Conservation (phyloP, 805 yeast genomes). For the Suhomyces canberraensis region DNA sequence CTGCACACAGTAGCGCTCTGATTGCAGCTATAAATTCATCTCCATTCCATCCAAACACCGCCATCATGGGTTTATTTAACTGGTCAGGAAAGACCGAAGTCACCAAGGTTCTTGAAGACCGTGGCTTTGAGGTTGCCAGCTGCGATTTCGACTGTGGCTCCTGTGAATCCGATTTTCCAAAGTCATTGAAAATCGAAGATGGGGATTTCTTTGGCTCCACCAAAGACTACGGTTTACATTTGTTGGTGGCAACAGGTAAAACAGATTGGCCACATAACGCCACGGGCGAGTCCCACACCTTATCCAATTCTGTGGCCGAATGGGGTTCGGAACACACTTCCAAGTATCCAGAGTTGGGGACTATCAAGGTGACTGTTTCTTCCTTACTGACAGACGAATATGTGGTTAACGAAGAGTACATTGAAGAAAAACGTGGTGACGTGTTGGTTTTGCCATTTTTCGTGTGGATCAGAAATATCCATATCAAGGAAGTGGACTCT, state of each 20-base stretch:
- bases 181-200: conserved; percentile 42
- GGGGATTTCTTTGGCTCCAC: conserved; percentile 57
- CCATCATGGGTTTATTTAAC: not conserved
- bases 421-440: conserved; percentile 49
- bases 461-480: conserved; percentile 59
- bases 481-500: conserved; percentile 37
- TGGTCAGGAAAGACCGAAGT: not conserved
- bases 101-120: conserved; percentile 3
- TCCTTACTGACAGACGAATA: conserved; percentile 48
- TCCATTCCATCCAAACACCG: too few relatives aligned
- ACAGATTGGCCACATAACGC: conserved; percentile 85
- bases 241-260: conserved; percentile 80
- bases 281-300: conserved; percentile 38
- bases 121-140: conserved; percentile 36
- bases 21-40: too few relatives aligned
- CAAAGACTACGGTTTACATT: conserved; percentile 64
- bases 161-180: conserved; percentile 55
- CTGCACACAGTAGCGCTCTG: too few relatives aligned
- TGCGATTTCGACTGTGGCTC: conserved; percentile 53
- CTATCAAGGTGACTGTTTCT: conserved; percentile 51
- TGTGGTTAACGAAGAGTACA: conserved; percentile 40
- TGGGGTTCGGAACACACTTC: conserved; percentile 28
- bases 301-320: conserved; percentile 43
- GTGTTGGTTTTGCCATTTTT: conserved; percentile 71
- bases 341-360: conserved; percentile 20